Conservation (phyloP, 2,329 filamentous ascomycete genomes). For the Pseudogymnoascus sp. region DNA sequence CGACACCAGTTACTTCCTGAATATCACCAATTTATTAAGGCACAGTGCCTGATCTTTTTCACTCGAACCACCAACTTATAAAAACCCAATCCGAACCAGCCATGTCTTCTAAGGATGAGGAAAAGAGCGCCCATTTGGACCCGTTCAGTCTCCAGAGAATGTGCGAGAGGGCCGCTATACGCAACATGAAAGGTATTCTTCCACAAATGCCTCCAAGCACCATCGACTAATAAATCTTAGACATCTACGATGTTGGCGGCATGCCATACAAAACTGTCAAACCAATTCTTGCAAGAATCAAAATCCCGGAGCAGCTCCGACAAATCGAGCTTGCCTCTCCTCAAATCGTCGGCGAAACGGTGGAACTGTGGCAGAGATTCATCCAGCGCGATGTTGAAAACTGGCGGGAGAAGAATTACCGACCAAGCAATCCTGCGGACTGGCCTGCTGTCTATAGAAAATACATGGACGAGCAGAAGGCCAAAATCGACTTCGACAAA, state of each 20-base stretch:
- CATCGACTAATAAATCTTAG: slow-evolving; percentile 22
- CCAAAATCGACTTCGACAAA: slow-evolving; percentile 49
- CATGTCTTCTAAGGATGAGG: background rate
- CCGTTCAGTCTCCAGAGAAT: background rate
- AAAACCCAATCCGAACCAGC: background rate
- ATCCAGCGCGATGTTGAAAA: slow-evolving; percentile 70
- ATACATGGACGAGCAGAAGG: slow-evolving; percentile 52
- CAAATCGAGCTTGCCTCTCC: slow-evolving; percentile 67
- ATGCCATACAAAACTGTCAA: slow-evolving; percentile 59
- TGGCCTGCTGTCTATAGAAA: slow-evolving; percentile 75
- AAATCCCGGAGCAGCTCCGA: slow-evolving; percentile 66
- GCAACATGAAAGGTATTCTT: background rate
- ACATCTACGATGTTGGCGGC: slow-evolving; percentile 62
- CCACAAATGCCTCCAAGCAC: background rate
- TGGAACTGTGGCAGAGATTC: slow-evolving; percentile 69
- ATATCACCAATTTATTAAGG: background rate
- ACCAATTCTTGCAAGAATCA: slow-evolving; percentile 62
- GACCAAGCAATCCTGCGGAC: slow-evolving; percentile 55
- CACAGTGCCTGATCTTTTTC: background rate
- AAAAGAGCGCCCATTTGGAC: background rate
- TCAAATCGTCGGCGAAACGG: slow-evolving; percentile 61
- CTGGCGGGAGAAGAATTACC: slow-evolving; percentile 50
- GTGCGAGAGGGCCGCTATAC: slow-evolving; percentile 1
- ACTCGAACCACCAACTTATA: background rate
- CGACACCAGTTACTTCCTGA: background rate